Evolutionary conservation across 164 flowering plant species (phyloP), one percentile per base, ranked within the genome.

Genomic region (Tetrastigma voinierianum): DNA sequence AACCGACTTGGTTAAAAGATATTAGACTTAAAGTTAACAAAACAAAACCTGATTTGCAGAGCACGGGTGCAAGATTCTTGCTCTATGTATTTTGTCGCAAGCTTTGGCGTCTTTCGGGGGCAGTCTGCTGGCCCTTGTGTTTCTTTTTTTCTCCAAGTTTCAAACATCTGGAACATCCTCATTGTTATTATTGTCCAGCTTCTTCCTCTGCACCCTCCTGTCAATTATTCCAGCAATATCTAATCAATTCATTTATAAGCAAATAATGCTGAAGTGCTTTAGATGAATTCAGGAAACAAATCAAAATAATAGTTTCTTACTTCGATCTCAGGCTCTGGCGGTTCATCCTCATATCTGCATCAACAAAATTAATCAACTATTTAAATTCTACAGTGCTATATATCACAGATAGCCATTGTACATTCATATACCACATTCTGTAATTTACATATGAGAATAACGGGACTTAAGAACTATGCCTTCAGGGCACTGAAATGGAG

Each of bases 341-440:
- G 96, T 82, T 90, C 93, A 66, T 90, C 96, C 73, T 84, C 91
- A 20, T 90, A 90, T 49, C 96, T 87, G 75, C 63, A 69, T 15
- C 52, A 76, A 62, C 10, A 71, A 32, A 32, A 32, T 32, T 32
- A n/a, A 9, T 57, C 12, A 60, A 15, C 14, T 15, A 49, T 49
- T 14, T 49, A 4, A 49, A 14, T 49, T 15, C 52, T 17, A 49
- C 52, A 14, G 15, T 49, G n/a, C 15, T 14, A 49, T 14, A n/a
- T n/a, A 12, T 49, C 14, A 49, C 52, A 49, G n/a, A 5, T 49
- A 49, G n/a, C n/a, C 52, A 49, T 6, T 13, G n/a, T 32, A 32
- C 40, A 32, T 32, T 32, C 40, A 32, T 32, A 32, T 32, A 7
- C 6, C 6, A 49, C 52, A 49, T 7, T 49, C n/a, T 49, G n/a